Conservation (phyloP, 2,329 filamentous ascomycete genomes). For the Hysterium pulicare region DNA sequence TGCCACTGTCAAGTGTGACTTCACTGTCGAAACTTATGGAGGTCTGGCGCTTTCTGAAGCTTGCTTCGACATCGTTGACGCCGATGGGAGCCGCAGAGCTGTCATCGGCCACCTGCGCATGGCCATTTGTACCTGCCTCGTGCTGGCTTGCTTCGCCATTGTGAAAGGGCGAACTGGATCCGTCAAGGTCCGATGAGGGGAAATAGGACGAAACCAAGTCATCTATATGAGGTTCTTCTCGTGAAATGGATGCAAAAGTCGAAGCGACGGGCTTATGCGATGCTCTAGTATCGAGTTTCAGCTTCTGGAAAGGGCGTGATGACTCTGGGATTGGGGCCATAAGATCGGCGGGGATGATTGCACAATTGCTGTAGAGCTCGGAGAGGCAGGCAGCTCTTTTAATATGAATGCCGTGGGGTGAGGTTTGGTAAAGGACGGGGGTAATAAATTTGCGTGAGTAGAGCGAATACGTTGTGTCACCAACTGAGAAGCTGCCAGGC, state of each 20-base stretch:
- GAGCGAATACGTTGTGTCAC: constrained; percentile 10
- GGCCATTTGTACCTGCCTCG: constrained; percentile 15
- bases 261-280: constrained; percentile 33
- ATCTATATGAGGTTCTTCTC: constrained; percentile 23
- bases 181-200: constrained; percentile 15
- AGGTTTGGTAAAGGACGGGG: constrained; percentile 26
- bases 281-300: constrained; percentile 38
- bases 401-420: constrained; percentile 21
- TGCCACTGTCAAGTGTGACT: constrained; percentile 40
- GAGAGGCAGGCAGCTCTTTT: constrained; percentile 20
- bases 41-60: constrained; percentile 31
- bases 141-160: constrained; percentile 17
- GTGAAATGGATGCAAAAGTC: constrained; percentile 35
- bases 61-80: constrained; percentile 23
- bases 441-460: constrained; percentile 19
- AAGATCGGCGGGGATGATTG: constrained; percentile 20
- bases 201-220: constrained; percentile 20
- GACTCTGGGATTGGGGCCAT: constrained; percentile 39
- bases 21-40: constrained; percentile 42
- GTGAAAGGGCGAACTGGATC: constrained; percentile 17
- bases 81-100: constrained; percentile 17
- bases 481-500: constrained; percentile 10
- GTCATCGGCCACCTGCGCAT: constrained; percentile 15
- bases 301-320: constrained; percentile 42
- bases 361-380: constrained; percentile 34